Evolutionary conservation across 1,139 yeast species (phyloP).

Genomic region (Nakaseomyces nivariensis): DNA sequence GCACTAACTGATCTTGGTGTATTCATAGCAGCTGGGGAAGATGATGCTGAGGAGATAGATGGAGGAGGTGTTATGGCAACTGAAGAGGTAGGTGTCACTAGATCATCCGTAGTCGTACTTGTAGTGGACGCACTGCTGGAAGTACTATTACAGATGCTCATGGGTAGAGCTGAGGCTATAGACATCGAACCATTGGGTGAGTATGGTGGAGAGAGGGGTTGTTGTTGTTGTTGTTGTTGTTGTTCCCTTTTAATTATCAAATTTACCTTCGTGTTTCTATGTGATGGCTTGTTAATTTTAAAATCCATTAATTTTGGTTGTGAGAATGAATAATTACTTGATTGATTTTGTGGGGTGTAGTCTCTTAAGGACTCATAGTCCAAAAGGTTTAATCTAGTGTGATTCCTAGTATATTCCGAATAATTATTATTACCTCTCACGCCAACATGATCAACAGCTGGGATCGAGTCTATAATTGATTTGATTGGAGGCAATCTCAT

Average conservation of each 20-base stretch:
- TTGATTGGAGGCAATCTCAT: constrained; percentile 1
- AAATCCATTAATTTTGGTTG: background rate
- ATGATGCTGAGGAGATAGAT: background rate
- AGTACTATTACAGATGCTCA: constrained; percentile 3
- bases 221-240: background rate
- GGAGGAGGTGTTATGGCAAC: background rate
- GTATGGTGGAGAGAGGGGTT: background rate
- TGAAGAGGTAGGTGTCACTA: background rate
- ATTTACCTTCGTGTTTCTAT: background rate
- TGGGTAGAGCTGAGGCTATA: background rate
- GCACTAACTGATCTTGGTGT: background rate
- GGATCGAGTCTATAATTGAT: background rate
- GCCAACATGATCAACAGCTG: background rate
- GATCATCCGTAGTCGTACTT: background rate
- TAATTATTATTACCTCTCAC: background rate
- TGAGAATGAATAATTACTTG: background rate
- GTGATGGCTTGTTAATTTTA: background rate
- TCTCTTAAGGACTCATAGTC: constrained; percentile 1
- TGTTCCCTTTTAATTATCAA: background rate
- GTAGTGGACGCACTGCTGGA: constrained; percentile 4
- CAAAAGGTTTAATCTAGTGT: background rate
- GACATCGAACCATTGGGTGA: background rate
- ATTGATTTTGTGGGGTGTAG: background rate
- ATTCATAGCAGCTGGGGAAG: background rate
- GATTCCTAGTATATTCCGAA: background rate